Percentiles rank a stretch among this genome's conserved stretches.
These are phyloP conservation scores for Sarcomyxa edulis DNA, from an alignment of 768 basidiomycete species.

Conservation along the genomic window DNA sequence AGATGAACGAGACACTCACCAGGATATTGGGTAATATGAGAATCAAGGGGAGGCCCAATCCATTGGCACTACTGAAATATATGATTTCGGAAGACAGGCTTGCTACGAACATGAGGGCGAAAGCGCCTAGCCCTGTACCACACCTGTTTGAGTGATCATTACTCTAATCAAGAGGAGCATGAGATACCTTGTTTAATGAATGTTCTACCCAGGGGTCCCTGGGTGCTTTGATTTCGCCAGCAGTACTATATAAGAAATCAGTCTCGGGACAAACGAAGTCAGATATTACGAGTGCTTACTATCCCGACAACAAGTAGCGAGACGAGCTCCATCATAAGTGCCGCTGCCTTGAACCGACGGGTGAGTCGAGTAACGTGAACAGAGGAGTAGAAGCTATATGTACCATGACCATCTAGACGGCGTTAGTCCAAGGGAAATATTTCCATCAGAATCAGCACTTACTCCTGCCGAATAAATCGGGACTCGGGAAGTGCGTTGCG, in stretches of 20 bases:
- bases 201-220: constrained; percentile 15
- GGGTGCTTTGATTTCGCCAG: constrained; percentile 16
- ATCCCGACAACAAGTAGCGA: constrained; percentile 14
- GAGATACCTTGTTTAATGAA: constrained; percentile 17
- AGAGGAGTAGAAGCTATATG: background rate
- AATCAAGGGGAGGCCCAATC: constrained; percentile 13
- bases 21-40: constrained; percentile 15
- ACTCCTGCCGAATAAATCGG: background rate
- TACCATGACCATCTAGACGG: constrained; percentile 10
- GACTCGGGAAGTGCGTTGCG: background rate
- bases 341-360: constrained; percentile 9
- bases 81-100: constrained; percentile 13
- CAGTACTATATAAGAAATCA: constrained; percentile 14
- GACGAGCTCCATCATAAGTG: constrained; percentile 15
- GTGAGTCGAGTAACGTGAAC: background rate
- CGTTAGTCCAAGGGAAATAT: constrained; percentile 3
- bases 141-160: background rate
- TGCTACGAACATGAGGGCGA: constrained; percentile 14
- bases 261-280: background rate
- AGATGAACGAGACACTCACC: constrained; percentile 11
- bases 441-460: constrained; percentile 2
- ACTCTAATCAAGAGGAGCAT: background rate
- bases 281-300: constrained; percentile 7
- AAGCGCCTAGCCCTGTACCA: constrained; percentile 13
- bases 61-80: constrained; percentile 13